Conservation (phyloP, 139 green algal species). For the Picochlorum sp. region DNA sequence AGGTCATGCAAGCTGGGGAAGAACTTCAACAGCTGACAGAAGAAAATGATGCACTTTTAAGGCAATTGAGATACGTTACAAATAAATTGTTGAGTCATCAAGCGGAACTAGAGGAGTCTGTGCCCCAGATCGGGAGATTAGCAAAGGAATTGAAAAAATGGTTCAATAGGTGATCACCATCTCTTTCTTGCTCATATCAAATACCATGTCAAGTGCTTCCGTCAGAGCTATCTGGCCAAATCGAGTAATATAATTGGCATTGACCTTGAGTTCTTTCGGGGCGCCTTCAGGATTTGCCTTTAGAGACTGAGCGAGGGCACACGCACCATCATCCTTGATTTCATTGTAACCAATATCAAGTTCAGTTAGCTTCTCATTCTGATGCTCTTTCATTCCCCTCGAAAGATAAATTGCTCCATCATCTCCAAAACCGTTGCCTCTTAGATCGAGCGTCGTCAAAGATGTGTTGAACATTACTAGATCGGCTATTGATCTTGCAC, state of each 20-base stretch:
- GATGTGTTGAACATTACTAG: conserved; percentile 85
- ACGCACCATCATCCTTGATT: conserved; percentile 97
- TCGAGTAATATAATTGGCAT: conserved; percentile 89
- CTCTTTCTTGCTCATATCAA: conserved; percentile 71
- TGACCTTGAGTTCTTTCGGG: conserved; percentile 73
- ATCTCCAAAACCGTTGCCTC: conserved; percentile 84
- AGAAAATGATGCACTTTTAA: neutral
- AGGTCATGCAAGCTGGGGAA: neutral
- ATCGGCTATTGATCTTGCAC: conserved; percentile 69
- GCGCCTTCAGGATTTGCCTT: conserved; percentile 80
- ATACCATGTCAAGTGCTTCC: conserved; percentile 92
- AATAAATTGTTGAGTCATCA: neutral
- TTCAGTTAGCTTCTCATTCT: conserved; percentile 68
- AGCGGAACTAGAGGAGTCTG: neutral
- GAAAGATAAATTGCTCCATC: conserved; percentile 43
- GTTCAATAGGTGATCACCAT: conserved; percentile 17
- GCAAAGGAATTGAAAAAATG: neutral
- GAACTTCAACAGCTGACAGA: neutral
- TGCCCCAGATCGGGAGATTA: neutral
- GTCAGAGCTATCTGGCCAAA: conserved; percentile 86
- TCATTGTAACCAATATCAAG: conserved; percentile 98
- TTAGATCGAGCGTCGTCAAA: conserved; percentile 73
- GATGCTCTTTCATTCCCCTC: conserved; percentile 41
- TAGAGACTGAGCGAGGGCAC: conserved; percentile 78
- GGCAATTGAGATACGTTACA: neutral